Conservation (phyloP, 352 stramenopile genomes). For the Phytophthora agathidicida region DNA sequence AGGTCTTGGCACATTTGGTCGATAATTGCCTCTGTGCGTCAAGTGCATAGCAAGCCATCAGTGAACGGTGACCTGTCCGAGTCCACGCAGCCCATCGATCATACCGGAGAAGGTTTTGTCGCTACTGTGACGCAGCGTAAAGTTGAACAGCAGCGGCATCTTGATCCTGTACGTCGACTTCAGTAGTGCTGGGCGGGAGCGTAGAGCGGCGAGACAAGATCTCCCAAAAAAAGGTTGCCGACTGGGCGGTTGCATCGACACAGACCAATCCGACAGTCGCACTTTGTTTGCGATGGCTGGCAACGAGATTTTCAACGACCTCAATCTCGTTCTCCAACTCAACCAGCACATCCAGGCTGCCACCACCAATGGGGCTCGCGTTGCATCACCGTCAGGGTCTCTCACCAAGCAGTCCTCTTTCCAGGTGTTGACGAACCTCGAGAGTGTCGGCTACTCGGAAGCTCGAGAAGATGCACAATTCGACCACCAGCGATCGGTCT, state of each 20-base stretch:
- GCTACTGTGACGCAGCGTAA: slow-evolving; percentile 33
- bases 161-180: not conserved
- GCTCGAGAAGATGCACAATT: slow-evolving; percentile 64
- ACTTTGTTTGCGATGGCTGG: slow-evolving; percentile 29
- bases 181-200: too few relatives aligned
- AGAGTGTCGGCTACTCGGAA: slow-evolving; percentile 47
- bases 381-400: slow-evolving; percentile 12
- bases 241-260: too few relatives aligned
- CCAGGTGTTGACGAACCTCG: slow-evolving; percentile 73
- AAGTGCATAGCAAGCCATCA: not conserved
- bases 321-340: slow-evolving; percentile 70
- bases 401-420: slow-evolving; percentile 63
- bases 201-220: too few relatives aligned
- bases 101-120: slow-evolving; percentile 54
- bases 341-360: slow-evolving; percentile 69
- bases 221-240: too few relatives aligned
- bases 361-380: slow-evolving; percentile 19
- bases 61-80: not conserved
- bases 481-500: slow-evolving; percentile 60
- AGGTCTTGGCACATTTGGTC: slow-evolving; percentile 54
- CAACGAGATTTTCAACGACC: slow-evolving; percentile 77
- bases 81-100: not conserved
- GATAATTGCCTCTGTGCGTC: slow-evolving; percentile 30
- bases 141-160: slow-evolving; percentile 37
- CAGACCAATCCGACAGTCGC: too few relatives aligned